Conservation (phyloP, 2,329 filamentous ascomycete genomes). For the Colletotrichum sp. region DNA sequence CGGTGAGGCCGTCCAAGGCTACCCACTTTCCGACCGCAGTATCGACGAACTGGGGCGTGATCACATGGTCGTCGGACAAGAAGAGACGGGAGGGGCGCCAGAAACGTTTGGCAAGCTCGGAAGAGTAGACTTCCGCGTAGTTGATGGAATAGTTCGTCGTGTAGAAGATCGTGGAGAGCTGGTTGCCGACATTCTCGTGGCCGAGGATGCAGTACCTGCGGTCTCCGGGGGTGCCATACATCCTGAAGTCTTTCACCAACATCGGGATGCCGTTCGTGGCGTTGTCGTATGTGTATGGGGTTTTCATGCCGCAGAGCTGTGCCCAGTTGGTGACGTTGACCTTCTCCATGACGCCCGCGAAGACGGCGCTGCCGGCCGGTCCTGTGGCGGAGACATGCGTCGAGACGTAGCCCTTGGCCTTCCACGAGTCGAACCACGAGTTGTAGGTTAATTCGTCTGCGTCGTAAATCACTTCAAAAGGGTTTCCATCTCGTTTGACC, state of each 20-base stretch:
- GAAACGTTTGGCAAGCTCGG: constrained; percentile 17
- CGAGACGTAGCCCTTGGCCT: constrained; percentile 15
- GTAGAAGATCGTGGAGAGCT: constrained; percentile 11
- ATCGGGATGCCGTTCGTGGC: neutral
- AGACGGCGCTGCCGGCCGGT: constrained; percentile 3
- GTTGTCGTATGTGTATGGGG: neutral
- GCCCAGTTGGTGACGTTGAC: constrained; percentile 6
- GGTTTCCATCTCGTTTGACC: neutral
- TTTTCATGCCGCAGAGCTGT: constrained; percentile 8
- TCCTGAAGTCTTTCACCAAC: constrained; percentile 7
- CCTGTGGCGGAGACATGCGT: constrained; percentile 19
- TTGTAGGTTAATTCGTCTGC: constrained; percentile 10
- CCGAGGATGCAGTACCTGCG: constrained; percentile 14
- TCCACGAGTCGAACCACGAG: constrained; percentile 13
- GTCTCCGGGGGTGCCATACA: constrained; percentile 13
- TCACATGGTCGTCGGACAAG: constrained; percentile 10
- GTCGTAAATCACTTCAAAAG: constrained; percentile 10
- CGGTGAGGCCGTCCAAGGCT: neutral
- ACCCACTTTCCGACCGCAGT: constrained; percentile 18
- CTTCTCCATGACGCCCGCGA: constrained; percentile 23
- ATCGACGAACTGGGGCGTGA: constrained; percentile 18
- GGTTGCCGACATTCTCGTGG: constrained; percentile 17
- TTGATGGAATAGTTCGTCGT: neutral
- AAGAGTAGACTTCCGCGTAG: neutral
- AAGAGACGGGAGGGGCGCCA: constrained; percentile 19